phyloP scores from a whole-genome alignment of 495 filamentous ascomycete species.

The Aspergillus indologenus region DNA sequence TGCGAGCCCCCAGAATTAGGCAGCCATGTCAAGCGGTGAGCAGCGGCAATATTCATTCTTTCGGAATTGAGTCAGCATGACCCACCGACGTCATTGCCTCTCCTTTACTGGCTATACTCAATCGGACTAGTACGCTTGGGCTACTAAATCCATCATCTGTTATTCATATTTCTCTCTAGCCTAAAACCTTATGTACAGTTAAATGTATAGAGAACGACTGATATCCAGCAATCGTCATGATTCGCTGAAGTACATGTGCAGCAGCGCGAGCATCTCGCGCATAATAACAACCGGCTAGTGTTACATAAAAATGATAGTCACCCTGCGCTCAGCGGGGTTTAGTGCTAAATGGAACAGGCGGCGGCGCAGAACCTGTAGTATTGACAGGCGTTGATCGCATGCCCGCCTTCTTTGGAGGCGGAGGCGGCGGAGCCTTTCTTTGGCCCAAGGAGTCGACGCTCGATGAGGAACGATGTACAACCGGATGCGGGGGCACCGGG shows the following conservation, averaged over 20 bases:
- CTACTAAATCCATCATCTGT: neutral
- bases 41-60: neutral
- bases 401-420: slow-evolving; percentile 59
- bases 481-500: slow-evolving; percentile 28
- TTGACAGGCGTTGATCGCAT: slow-evolving; percentile 33
- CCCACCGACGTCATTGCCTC: neutral
- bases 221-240: neutral
- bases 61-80: neutral
- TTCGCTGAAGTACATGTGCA: neutral
- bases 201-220: neutral
- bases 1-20: neutral
- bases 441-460: slow-evolving; percentile 25
- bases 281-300: neutral
- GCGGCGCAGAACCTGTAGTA: slow-evolving; percentile 30
- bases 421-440: slow-evolving; percentile 64
- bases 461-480: slow-evolving; percentile 17
- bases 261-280: neutral
- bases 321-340: slow-evolving; percentile 42
- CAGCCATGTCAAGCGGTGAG: neutral
- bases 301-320: neutral
- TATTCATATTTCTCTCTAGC: neutral
- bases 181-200: neutral
- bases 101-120: neutral
- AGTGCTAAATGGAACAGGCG: slow-evolving; percentile 40
- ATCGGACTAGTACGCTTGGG: neutral